phyloP scores from a whole-genome alignment of 805 yeast species.

The Metschnikowia peoriensis region DNA sequence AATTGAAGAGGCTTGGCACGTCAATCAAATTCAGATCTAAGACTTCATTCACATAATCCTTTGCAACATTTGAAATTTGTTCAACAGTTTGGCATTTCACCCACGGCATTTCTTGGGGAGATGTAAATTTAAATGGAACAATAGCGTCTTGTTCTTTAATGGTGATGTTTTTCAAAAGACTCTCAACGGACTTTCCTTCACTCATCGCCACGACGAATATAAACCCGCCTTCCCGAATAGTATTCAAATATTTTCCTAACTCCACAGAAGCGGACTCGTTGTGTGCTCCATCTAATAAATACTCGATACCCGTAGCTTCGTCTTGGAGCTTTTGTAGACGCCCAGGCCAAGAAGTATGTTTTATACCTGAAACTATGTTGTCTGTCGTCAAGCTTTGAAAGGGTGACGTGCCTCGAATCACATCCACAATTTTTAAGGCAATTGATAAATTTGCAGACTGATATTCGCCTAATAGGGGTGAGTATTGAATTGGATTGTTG shows the following conservation, averaged over 20 bases:
- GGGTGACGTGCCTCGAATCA: slow-evolving; percentile 19
- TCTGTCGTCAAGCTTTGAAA: slow-evolving; percentile 29
- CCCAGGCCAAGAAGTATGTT: slow-evolving; percentile 77
- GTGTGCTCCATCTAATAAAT: slow-evolving; percentile 90
- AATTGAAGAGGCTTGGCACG: slow-evolving; percentile 4
- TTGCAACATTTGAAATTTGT: slow-evolving; percentile 29
- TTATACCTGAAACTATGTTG: slow-evolving; percentile 51
- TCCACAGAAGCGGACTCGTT: slow-evolving; percentile 83
- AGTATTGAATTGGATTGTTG: slow-evolving; percentile 31
- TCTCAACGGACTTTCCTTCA: slow-evolving; percentile 59
- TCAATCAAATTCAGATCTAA: neutral
- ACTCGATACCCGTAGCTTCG: slow-evolving; percentile 22
- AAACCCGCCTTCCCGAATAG: slow-evolving; percentile 29
- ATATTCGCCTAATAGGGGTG: slow-evolving; percentile 71
- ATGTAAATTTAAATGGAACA: slow-evolving; percentile 59
- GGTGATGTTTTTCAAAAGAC: slow-evolving; percentile 52
- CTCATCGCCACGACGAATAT: slow-evolving; percentile 75
- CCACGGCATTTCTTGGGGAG: slow-evolving; percentile 95
- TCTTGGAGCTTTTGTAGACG: slow-evolving; percentile 55
- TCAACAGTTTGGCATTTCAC: slow-evolving; percentile 47
- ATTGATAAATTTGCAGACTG: slow-evolving; percentile 69
- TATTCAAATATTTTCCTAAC: slow-evolving; percentile 51
- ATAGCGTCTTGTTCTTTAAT: slow-evolving; percentile 50
- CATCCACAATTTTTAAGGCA: slow-evolving; percentile 57
- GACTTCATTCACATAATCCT: slow-evolving; percentile 23